Evolutionary conservation across 805 yeast genomes (phyloP), one percentile per base, ranked within the genome.

Genomic region (Millerozyma acaciae): DNA sequence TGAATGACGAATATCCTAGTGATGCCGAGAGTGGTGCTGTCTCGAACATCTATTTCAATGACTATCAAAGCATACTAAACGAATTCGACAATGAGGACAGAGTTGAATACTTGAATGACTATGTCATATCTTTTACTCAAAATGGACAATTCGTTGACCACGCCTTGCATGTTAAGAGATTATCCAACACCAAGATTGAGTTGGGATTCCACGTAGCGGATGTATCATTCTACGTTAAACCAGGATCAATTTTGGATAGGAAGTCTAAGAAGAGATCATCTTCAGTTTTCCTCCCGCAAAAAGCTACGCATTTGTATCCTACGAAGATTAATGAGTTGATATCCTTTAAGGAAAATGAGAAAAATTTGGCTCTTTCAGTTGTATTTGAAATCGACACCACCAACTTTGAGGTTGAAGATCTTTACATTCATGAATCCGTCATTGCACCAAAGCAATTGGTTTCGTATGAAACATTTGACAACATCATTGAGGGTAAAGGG

Each of bases 221-320:
- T 61, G 78, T 83, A 4, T 69, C 94, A 3, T 77, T 78, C 28
- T 85, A 68, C 45, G 60, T 90, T 33, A 77, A 74, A 44, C 81
- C 77, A 25, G 90, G 88, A 10, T 77, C 95, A 0, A 62, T 77
- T 7, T 64, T 90, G 40, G 98, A 93, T 51, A 79, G 89, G 41
- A 88, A 90, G 54, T 84, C 95, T 1, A 84, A 86, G 59, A 88
- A 86, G 63, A 75, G 97, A 54, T 87, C 94, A 1, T 77, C 90
- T 4, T 79, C 96, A 6, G 97, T 90, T 3, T 84, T 80, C 50
- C 71, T 89, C 56, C 93, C 94, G 9, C 96, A 89, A 53, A 75
- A 73, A 40, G 68, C 73, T 18, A 74, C 78, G 27, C 75, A 80
- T 38, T 68, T 88, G 45, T 73, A 81, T 44, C 96, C 96, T 6